Evolutionary conservation across 495 filamentous ascomycete species (phyloP), one percentile per base, ranked within the genome.

Genomic region (Talaromyces adpressus): DNA sequence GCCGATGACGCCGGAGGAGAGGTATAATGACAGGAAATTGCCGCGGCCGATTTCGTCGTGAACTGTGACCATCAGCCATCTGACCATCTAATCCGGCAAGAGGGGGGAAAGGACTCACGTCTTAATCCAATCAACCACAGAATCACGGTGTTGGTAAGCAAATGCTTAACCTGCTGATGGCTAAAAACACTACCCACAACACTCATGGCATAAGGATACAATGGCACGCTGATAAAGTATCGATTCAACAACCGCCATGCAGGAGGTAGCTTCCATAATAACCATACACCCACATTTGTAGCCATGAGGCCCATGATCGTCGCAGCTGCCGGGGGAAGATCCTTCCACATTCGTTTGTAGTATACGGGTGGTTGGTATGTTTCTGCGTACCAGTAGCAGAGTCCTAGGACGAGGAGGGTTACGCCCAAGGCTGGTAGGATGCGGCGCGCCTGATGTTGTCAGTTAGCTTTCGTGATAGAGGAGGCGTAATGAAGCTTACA

Each of bases 21-120:
- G 67, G 72, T 91, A 95, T 6, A 96, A 77, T 7, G 88, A 86
- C 4, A 98, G 77, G 74, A 97, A 96, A 64, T 87, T 84, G 45
- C 88, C 92, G 20, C 93, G 84, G 47, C 92, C 93, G 60, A 97
- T 82, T 61, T 96, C 88, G 67, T 97, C 92, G 77, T 96, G 91
- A 14, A 94, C 82, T 82, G 64, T 14, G n/a, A 25, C 14, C 23
- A 23, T 51, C n/a, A 51, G 14, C 53, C 5, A 34, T 32, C 3
- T 30, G 20, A 12, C 2, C 25, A 14, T 29, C 6, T n/a, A n/a
- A n/a, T n/a, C n/a, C 1, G 47, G 20, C 3, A 27, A 30, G 2
- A 22, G n/a, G 30, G 29, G 27, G 36, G 45, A 58, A 45, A 27
- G 9, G 47, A 66, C 79, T 74, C 76, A 86, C 84, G 74, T 65